Base-by-base conservation (phyloP, 192 early-diverging fungal species). In the Thamnidium elegans region DNA sequence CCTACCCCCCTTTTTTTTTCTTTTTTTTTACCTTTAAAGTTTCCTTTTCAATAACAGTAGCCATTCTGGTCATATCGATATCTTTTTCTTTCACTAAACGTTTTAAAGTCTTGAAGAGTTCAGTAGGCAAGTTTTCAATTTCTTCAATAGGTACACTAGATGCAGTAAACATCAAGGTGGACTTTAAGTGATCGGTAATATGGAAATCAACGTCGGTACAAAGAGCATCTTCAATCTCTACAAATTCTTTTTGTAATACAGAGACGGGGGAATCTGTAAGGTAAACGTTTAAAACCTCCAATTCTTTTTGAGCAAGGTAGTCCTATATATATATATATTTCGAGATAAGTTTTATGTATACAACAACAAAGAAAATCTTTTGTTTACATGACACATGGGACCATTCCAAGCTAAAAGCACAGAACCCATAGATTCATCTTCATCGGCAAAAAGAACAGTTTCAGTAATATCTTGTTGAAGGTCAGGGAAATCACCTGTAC, bases 391-490 rank as follows among this genome's bases (percentile, higher is more conserved):
- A 51, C 81, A 66, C 9, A 65, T 52, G 7, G 84, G 81, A 55
- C 84, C 84, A 34, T 78, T 78, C 82, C 82, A 86, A 17, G 74
- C 65, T 55, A 86, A 68, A 3, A 69, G 52, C 1, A 86, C 66
- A 36, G 80, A 76, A 13, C 84, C 84, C 79, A 84, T 84, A 13
- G 74, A 77, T 50, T 86, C 84, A 60, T 86, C 84, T 45, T 84
- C 84, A 43, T 84, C 83, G 0, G 84, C 82, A 72, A 86, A 86
- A 15, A 75, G 65, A 0, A 86, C 73, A n/a, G 48, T 64, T 10
- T 79, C 74, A n/a, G 76, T 67, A 8, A 80, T 66, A 4, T 79
- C 70, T 43, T 80, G 60, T 19, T 46, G 68, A 53, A 84, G 56
- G 14, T 73, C 53, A 7, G 80, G 77, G 4, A 73, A 69, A n/a